Evolutionary conservation across 139 green algal genomes (phyloP).

Genomic region (Chlorella sp.): DNA sequence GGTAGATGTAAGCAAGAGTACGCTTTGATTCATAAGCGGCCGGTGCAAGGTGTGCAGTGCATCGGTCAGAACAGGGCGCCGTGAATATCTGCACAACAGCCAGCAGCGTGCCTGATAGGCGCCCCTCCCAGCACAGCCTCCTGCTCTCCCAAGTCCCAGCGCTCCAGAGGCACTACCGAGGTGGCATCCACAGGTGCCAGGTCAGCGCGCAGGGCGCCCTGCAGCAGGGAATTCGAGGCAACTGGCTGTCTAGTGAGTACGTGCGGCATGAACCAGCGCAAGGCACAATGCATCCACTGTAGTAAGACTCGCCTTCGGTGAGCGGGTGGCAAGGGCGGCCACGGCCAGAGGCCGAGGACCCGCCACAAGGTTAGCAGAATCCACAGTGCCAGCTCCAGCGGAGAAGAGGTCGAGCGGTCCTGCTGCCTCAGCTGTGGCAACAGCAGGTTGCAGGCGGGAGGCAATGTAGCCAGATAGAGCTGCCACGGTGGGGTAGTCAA

Average conservation of each 20-base stretch:
- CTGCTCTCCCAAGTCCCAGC: conserved; percentile 46
- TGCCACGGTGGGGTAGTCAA: conserved; percentile 63
- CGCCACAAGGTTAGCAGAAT: not conserved
- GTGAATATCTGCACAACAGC: no score
- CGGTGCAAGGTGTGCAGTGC: no score
- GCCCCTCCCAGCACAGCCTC: conserved; percentile 22
- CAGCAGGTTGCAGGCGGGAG: conserved; percentile 3
- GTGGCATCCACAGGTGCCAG: conserved; percentile 41
- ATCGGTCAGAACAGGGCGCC: no score
- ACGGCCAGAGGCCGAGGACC: not conserved
- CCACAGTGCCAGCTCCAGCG: not conserved
- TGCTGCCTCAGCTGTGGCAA: not conserved
- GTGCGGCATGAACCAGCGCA: not conserved
- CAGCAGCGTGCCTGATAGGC: conserved; percentile 44
- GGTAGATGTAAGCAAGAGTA: not conserved
- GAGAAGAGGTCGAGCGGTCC: not conserved
- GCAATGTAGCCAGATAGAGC: conserved; percentile 53
- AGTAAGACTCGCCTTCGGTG: conserved; percentile 11
- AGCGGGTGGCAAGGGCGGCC: conserved; percentile 23
- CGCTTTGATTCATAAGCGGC: no score
- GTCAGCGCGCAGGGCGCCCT: conserved; percentile 22
- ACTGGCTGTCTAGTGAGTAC: no score
- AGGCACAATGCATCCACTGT: not conserved
- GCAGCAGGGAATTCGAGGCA: no score
- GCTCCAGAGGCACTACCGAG: conserved; percentile 39